These are phyloP conservation scores for Alliaria petiolata DNA, from an alignment of 345 rosid species.

Conservation along the genomic window DNA sequence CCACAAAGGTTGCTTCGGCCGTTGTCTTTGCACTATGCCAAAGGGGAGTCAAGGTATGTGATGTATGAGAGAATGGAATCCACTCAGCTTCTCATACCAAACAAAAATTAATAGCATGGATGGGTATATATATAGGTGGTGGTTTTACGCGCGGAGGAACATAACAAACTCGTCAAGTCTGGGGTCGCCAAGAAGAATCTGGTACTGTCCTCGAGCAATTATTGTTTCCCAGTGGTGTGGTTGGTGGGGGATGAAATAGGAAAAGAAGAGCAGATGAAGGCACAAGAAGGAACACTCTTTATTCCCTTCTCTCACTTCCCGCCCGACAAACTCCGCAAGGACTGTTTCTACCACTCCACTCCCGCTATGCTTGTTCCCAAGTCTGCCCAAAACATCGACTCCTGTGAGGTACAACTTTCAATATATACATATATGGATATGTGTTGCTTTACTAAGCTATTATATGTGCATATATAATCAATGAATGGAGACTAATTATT, in stretches of 20 bases:
- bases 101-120: neutral
- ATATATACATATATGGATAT: neutral
- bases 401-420: slow-evolving; percentile 44
- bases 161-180: neutral
- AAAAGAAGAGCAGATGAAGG: slow-evolving; percentile 42
- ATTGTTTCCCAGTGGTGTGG: slow-evolving; percentile 36
- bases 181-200: neutral
- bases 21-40: slow-evolving; percentile 31
- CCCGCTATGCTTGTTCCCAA: slow-evolving; percentile 50
- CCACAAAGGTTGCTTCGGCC: slow-evolving; percentile 40
- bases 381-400: slow-evolving; percentile 43
- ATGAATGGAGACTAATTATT: neutral
- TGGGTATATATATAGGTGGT: neutral
- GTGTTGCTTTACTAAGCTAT: neutral
- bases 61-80: neutral
- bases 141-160: neutral
- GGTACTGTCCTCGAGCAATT: neutral
- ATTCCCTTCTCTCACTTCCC: slow-evolving; percentile 47
- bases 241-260: slow-evolving; percentile 48
- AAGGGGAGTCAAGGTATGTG: slow-evolving; percentile 36
- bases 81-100: neutral
- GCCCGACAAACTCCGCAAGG: slow-evolving; percentile 36
- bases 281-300: slow-evolving; percentile 47
- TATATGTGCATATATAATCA: neutral
- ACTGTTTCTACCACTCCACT: slow-evolving; percentile 50